Base-by-base conservation (phyloP, 495 filamentous ascomycete species). In the Penicillium cinerascens region DNA sequence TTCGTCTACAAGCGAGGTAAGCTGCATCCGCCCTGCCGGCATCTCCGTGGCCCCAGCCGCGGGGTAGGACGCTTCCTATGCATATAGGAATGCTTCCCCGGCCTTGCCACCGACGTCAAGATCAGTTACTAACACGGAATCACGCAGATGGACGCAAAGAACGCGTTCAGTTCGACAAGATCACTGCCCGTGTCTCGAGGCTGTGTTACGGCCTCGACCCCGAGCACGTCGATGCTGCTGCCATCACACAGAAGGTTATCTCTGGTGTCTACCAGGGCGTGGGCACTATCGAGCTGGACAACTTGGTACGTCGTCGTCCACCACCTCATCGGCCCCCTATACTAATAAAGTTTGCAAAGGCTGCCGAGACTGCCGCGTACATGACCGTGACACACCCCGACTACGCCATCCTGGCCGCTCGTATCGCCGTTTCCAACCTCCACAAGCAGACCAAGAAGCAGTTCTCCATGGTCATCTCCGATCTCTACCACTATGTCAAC, bases 361-460 rank as follows among this genome's bases (percentile, higher is more conserved):
- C 93, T 63, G 93, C 93, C 63, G 93, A 98, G 76, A 98, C 93
- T 60, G 93, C 93, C 55, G 93, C 93, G 38, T 98, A 98, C 81
- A 97, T 98, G 93, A 98, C 93, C 38, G 91, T 96, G 59, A 97
- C 93, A 56, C 93, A 98, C 69, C 93, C 93, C 55, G 93, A 98
- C 76, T 98, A 98, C 72, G 93, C 93, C 70, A 95, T 97, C 73
- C 90, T 98, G 45, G 93, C 93, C 61, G 93, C 93, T 58, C 92
- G 93, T 72, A 97, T 98, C 62, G 93, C 93, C 57, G 95, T 98
- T 23, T 97, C 93, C 57, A 98, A 98, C 79, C 87, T 98, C 49
- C 93, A 98, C 82, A 98, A 98, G 78, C 93, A 98, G 79, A 98
- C 93, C 35, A 97, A 97, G 81, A 98, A 98, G 80, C 92, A 97